A percentile compares a stretch with the other conserved stretches of the same genome.
These are phyloP conservation scores for Amanita muscaria DNA, from an alignment of 768 basidiomycete species.

Conservation along the genomic window DNA sequence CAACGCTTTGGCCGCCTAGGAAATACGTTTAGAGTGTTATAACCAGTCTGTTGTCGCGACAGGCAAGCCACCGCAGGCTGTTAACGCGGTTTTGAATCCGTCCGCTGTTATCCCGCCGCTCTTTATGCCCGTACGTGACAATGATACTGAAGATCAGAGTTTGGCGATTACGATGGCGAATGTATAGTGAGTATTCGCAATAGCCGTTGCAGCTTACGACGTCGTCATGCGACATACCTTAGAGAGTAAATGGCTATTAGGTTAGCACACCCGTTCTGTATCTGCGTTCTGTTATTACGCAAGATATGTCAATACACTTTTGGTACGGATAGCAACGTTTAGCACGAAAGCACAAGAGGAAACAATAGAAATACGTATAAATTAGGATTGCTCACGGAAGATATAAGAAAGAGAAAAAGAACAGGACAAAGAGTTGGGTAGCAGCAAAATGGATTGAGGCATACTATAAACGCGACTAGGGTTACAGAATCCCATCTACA, in stretches of 20 bases:
- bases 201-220: background rate
- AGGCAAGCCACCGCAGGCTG: constrained; percentile 15
- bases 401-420: background rate
- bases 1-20: constrained; percentile 11
- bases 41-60: constrained; percentile 18
- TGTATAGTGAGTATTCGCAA: background rate
- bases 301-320: background rate
- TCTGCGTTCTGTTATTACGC: background rate
- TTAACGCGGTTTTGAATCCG: constrained; percentile 15
- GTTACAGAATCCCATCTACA: constrained; percentile 3
- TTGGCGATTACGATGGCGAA: constrained; percentile 1
- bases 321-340: background rate
- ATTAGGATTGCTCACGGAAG: background rate
- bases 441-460: background rate
- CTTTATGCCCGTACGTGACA: constrained; percentile 17
- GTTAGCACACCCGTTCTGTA: background rate
- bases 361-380: background rate
- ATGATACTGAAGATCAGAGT: constrained; percentile 7
- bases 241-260: background rate
- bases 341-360: background rate
- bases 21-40: constrained; percentile 25
- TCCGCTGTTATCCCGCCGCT: constrained; percentile 19
- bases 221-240: background rate
- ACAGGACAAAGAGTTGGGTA: background rate
- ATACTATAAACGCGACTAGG: constrained; percentile 1